Percentiles rank a stretch among this genome's conserved stretches.
phyloP scores from a whole-genome alignment of 1,284 basidiomycete species.

The Baeospora myosura region DNA sequence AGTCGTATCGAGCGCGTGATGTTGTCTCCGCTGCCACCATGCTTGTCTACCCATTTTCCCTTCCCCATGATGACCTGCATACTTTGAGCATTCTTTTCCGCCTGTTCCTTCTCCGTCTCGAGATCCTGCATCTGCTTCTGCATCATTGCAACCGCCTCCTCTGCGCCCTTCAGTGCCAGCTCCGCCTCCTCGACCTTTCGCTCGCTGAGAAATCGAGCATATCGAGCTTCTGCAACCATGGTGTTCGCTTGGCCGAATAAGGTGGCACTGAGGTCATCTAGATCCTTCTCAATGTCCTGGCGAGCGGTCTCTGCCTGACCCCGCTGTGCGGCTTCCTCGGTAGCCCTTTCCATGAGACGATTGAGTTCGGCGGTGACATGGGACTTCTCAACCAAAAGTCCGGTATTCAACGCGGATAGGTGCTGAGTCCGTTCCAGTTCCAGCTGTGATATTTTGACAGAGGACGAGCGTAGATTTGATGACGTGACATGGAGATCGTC shows the following conservation, averaged over 20 bases:
- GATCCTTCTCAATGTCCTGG: conserved; percentile 76
- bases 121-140: conserved; percentile 79
- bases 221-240: conserved; percentile 90
- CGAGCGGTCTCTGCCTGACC: conserved; percentile 86
- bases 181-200: conserved; percentile 79
- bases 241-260: conserved; percentile 85
- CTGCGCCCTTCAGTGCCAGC: conserved; percentile 73
- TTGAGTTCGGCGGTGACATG: conserved; percentile 91
- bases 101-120: conserved; percentile 53
- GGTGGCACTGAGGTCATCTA: conserved; percentile 89
- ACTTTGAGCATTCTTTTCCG: conserved; percentile 43
- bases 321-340: conserved; percentile 86
- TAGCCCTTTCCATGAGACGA: conserved; percentile 87
- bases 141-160: conserved; percentile 80
- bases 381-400: conserved; percentile 85
- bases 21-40: conserved; percentile 20
- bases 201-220: conserved; percentile 70
- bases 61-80: conserved; percentile 52
- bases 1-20: conserved; percentile 33
- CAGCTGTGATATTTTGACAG: conserved; percentile 60
- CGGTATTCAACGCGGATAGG: conserved; percentile 76
- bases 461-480: conserved; percentile 47
- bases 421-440: conserved; percentile 74
- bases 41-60: conserved; percentile 58
- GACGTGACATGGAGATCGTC: conserved; percentile 76